phyloP scores from a whole-genome alignment of 495 filamentous ascomycete genomes.

The Penicillium turbatum region DNA sequence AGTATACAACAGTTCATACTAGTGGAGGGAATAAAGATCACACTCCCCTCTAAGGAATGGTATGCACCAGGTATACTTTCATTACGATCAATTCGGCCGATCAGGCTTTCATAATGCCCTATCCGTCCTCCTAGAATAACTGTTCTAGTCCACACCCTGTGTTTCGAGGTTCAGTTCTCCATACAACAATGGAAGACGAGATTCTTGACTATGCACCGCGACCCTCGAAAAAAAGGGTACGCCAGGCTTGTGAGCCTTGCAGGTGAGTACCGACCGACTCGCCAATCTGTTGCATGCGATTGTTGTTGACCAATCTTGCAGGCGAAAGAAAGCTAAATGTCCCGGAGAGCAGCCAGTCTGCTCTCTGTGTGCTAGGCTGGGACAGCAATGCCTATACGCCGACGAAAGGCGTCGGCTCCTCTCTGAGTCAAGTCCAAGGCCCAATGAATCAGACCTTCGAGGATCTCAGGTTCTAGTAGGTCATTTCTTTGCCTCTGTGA shows the following conservation, averaged over 20 bases:
- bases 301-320: conserved; percentile 15
- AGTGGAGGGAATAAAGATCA: too few species aligned
- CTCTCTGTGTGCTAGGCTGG: conserved; percentile 42
- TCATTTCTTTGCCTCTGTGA: not conserved
- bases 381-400: conserved; percentile 40
- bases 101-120: not conserved
- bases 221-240: conserved; percentile 36
- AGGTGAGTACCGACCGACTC: conserved; percentile 26
- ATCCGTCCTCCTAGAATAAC: not conserved
- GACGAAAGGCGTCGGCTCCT: conserved; percentile 31
- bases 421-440: conserved; percentile 10
- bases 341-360: conserved; percentile 47
- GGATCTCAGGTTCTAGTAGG: conserved; percentile 24
- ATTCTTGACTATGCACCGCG: conserved; percentile 23
- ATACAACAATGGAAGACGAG: conserved; percentile 19
- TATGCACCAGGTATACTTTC: not conserved
- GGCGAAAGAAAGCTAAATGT: conserved; percentile 48
- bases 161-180: not conserved
- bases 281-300: not conserved
- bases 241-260: conserved; percentile 47
- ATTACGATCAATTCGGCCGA: too few species aligned
- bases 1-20: too few species aligned
- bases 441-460: conserved; percentile 7
- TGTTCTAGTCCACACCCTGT: not conserved
- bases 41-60: not conserved